phyloP scores from a whole-genome alignment of 2,329 filamentous ascomycete species.

The Aspergillus hiratsukae region DNA sequence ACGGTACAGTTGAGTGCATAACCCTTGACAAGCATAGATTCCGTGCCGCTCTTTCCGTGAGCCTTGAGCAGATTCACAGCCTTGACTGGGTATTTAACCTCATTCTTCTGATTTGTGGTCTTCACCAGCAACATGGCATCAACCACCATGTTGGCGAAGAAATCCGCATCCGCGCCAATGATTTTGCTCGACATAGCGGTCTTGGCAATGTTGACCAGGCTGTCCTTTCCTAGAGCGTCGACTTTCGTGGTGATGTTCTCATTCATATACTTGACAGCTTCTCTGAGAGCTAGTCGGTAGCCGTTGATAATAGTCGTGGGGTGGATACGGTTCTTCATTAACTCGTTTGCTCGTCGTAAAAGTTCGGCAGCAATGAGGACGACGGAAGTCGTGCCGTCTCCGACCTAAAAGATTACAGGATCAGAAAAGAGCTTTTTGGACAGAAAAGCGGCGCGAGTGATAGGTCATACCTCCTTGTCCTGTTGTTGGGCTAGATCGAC shows the following conservation, averaged over 20 bases:
- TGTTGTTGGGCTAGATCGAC: conserved; percentile 97
- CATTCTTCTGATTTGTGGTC: conserved; percentile 81
- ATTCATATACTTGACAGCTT: conserved; percentile 98
- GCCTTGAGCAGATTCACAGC: conserved; percentile 98
- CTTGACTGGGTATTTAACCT: conserved; percentile 97
- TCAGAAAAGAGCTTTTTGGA: conserved; percentile 6
- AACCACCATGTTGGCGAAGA: conserved; percentile 96
- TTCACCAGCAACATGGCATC: conserved; percentile 95
- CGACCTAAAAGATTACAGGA: conserved; percentile 52
- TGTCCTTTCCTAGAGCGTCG: conserved; percentile 83
- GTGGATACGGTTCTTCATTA: conserved; percentile 99
- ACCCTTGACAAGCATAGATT: conserved; percentile 88
- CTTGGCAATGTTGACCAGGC: conserved; percentile 90
- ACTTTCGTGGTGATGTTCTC: conserved; percentile 97
- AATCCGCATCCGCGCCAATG: conserved; percentile 90
- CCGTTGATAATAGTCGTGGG: conserved; percentile 98
- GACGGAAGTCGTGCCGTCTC: conserved; percentile 96
- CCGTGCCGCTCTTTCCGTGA: conserved; percentile 84
- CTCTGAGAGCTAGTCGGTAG: conserved; percentile 88
- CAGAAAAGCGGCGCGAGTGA: background rate
- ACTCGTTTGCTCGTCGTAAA: conserved; percentile 86
- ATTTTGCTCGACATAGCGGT: conserved; percentile 99
- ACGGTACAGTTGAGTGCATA: conserved; percentile 99
- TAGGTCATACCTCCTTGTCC: conserved; percentile 70
- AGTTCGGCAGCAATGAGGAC: conserved; percentile 96